Conservation (phyloP, 2,329 filamentous ascomycete genomes). For the Colletotrichum lentis region DNA sequence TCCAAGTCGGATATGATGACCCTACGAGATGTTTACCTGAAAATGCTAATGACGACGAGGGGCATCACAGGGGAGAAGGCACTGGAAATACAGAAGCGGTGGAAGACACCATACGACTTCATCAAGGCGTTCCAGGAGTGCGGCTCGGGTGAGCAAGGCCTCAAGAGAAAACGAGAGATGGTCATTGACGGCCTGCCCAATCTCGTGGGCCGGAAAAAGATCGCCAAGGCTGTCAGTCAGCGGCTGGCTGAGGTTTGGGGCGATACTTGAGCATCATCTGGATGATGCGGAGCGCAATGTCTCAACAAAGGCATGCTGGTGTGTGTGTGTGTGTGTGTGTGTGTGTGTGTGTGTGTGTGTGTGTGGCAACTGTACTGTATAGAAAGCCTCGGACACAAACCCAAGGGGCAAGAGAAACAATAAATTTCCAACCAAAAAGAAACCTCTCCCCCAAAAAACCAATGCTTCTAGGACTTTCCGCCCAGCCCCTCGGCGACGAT, state of each 20-base stretch:
- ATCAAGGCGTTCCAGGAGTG: slow-evolving; percentile 73
- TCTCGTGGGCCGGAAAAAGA: slow-evolving; percentile 73
- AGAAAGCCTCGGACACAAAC: neutral
- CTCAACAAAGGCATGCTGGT: slow-evolving; percentile 2
- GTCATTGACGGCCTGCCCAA: slow-evolving; percentile 64
- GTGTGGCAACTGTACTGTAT: neutral
- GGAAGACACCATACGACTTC: slow-evolving; percentile 76
- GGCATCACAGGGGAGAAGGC: slow-evolving; percentile 81
- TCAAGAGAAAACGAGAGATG: slow-evolving; percentile 67
- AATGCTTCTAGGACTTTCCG: slow-evolving; percentile 46
- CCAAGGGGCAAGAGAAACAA: neutral
- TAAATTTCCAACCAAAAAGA: neutral
- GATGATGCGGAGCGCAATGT: neutral
- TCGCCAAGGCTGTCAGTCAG: slow-evolving; percentile 70
- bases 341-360: neutral
- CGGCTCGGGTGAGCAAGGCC: slow-evolving; percentile 57
- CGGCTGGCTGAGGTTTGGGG: slow-evolving; percentile 80
- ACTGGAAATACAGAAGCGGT: slow-evolving; percentile 79
- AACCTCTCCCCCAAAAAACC: neutral
- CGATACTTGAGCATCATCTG: slow-evolving; percentile 48
- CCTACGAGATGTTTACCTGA: slow-evolving; percentile 77
- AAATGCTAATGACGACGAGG: slow-evolving; percentile 85
- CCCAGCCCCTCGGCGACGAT: slow-evolving; percentile 73
- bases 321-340: slow-evolving; percentile 3
- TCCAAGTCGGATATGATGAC: slow-evolving; percentile 80